Evolutionary conservation across 208 protist species (phyloP), one percentile per base, ranked within the genome.

Genomic region (Angomonas ambiguus): DNA sequence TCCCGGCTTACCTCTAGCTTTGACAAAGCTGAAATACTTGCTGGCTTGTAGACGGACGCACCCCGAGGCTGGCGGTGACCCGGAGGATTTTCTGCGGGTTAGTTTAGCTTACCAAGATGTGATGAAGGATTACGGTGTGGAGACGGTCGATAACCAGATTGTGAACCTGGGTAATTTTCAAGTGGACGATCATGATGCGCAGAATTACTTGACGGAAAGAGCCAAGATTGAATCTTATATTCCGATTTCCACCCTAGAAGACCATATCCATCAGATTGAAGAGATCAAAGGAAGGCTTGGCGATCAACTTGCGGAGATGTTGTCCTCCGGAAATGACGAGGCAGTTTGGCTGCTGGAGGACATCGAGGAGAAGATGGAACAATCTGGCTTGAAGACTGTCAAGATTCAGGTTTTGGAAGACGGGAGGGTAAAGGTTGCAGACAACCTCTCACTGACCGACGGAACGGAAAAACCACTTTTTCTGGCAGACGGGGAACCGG

Each of bases 81-180:
- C 82, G 4, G 88, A 91, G 59, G 62, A 68, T 11, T 94, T 94
- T 67, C 66, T 92, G 25, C 77, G 83, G 13, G 83, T 94, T 2
- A 88, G 76, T 56, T 71, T 94, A 8, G 88, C 88, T 1, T 94
- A 94, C 59, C 85, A 94, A 59, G 85, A 94, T 41, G 72, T 89
- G 24, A 89, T 94, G 83, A 91, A 92, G 68, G 88, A 94, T 65
- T 92, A 91, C 69, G 88, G 88, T 31, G 83, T 94, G 33, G 84
- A 94, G 60, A 92, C 85, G 13, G 81, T 91, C 0, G 84, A 92
- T 65, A 92, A 92, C 63, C 69, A 88, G 45, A 87, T 94, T 48
- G 88, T 92, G 25, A 91, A 94, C 63, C 51, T 94, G 13, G 88
- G 88, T 0, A 94, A 94, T 71, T 89, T 88, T 56, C 88, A 94